These are phyloP conservation scores for Inga leiocalycina DNA, from an alignment of 306 rosid species.

Conservation along the genomic window DNA sequence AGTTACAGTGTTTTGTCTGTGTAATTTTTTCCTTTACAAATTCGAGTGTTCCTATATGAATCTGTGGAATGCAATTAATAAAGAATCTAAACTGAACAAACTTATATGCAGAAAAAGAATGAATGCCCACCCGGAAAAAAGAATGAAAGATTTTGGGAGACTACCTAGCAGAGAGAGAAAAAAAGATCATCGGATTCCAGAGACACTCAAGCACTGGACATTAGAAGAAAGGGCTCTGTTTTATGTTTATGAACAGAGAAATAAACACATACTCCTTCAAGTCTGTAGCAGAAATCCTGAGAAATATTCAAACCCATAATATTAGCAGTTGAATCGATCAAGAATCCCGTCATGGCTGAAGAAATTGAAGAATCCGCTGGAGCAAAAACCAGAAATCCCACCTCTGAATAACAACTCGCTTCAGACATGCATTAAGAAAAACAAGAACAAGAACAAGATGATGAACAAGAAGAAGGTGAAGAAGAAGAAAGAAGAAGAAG, in stretches of 20 bases:
- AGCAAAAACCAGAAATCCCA: conserved; percentile 47
- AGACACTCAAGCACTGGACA: conserved; percentile 65
- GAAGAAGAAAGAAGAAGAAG: neutral
- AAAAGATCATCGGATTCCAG: conserved; percentile 97
- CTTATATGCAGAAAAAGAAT: conserved; percentile 45
- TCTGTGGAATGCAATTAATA: conserved; percentile 33
- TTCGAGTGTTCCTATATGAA: conserved; percentile 66
- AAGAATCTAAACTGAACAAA: conserved; percentile 29
- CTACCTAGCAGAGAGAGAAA: conserved; percentile 46
- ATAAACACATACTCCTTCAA: conserved; percentile 68
- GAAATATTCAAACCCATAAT: conserved; percentile 57
- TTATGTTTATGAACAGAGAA: conserved; percentile 46
- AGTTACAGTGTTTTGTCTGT: conserved; percentile 19
- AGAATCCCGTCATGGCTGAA: conserved; percentile 54
- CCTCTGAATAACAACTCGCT: conserved; percentile 34
- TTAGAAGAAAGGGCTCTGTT: conserved; percentile 39
- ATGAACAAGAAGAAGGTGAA: neutral
- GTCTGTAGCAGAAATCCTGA: conserved; percentile 51
- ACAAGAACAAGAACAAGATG: neutral
- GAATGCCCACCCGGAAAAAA: conserved; percentile 47
- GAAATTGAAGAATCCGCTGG: conserved; percentile 42
- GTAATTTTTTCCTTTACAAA: conserved; percentile 38
- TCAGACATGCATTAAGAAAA: conserved; percentile 38
- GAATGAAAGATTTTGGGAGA: conserved; percentile 70
- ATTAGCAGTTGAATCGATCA: conserved; percentile 60